These are phyloP conservation scores for Tritrichomonas musculus DNA, from an alignment of 208 protist species.

Conservation along the genomic window DNA sequence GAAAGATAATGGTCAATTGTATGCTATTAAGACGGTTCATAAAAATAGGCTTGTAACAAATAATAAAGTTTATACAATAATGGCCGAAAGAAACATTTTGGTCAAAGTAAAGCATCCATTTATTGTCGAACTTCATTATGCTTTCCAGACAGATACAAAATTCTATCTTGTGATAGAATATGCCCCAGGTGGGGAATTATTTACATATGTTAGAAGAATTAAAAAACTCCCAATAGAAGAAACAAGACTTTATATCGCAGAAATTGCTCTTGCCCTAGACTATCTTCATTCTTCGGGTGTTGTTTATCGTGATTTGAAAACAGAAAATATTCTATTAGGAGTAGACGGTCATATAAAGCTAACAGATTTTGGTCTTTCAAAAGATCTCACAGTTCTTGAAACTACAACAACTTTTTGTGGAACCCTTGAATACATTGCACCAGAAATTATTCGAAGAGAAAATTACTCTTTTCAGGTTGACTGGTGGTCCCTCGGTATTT, in stretches of 20 bases:
- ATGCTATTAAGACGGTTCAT: constrained; percentile 59
- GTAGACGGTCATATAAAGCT: constrained; percentile 49
- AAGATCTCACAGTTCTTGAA: not conserved
- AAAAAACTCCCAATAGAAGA: constrained; percentile 14
- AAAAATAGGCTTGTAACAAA: constrained; percentile 34
- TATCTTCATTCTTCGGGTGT: constrained; percentile 53
- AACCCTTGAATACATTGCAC: not conserved
- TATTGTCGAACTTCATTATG: constrained; percentile 51
- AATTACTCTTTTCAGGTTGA: not conserved
- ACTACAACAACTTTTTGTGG: constrained; percentile 18
- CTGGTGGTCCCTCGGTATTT: too few relatives aligned
- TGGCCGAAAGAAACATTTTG: not conserved
- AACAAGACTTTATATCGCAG: not conserved
- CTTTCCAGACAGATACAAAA: constrained; percentile 53
- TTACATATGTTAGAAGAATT: constrained; percentile 48
- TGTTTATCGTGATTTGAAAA: constrained; percentile 60
- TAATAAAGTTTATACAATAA: not conserved
- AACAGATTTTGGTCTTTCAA: constrained; percentile 43
- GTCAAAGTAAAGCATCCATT: constrained; percentile 43
- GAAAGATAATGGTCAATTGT: constrained; percentile 55
- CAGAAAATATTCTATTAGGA: constrained; percentile 63
- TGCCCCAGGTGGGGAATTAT: constrained; percentile 54
- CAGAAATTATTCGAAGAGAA: not conserved
- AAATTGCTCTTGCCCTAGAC: constrained; percentile 44
- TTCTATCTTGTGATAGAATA: constrained; percentile 57